These are phyloP conservation scores for Cyberlindnera mississippiensis DNA, from an alignment of 805 yeast species.

Conservation along the genomic window DNA sequence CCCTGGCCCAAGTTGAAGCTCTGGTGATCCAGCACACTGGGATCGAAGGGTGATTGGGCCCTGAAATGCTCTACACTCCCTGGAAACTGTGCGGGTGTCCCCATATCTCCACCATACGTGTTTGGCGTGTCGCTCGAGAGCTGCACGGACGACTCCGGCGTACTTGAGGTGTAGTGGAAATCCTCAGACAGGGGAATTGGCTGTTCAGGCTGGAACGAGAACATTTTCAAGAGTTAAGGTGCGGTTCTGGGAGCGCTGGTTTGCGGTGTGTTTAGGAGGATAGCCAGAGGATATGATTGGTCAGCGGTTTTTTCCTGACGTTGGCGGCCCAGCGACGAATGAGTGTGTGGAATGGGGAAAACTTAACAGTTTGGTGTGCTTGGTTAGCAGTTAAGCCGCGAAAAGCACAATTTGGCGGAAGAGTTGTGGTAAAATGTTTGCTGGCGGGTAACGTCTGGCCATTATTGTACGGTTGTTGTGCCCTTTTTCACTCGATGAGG, in stretches of 20 bases:
- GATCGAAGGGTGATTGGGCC: conserved; percentile 11
- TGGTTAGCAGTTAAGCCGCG: too few relatives aligned
- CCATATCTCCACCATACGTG: conserved; percentile 2
- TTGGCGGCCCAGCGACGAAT: too few relatives aligned
- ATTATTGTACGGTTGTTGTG: too few relatives aligned
- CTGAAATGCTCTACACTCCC: not conserved
- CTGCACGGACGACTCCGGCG: conserved; percentile 7
- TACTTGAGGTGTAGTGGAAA: conserved; percentile 5
- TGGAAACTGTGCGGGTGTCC: conserved; percentile 2
- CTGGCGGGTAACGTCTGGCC: too few relatives aligned
- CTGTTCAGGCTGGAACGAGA: conserved; percentile 4
- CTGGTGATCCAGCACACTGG: conserved; percentile 9
- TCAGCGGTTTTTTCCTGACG: too few relatives aligned
- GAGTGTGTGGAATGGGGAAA: too few relatives aligned
- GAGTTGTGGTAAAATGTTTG: too few relatives aligned
- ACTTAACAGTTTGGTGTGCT: too few relatives aligned
- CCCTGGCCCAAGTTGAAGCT: conserved; percentile 13
- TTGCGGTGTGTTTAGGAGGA: too few relatives aligned
- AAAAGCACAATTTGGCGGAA: too few relatives aligned
- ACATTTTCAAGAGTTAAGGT: conserved; percentile 1
- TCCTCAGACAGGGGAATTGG: conserved; percentile 10
- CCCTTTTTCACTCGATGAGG: too few relatives aligned
- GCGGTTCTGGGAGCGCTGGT: not conserved
- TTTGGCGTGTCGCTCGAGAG: conserved; percentile 5
- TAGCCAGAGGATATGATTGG: too few relatives aligned